phyloP scores from a whole-genome alignment of 192 early-diverging fungal species.

The Linnemannia schmuckeri region DNA sequence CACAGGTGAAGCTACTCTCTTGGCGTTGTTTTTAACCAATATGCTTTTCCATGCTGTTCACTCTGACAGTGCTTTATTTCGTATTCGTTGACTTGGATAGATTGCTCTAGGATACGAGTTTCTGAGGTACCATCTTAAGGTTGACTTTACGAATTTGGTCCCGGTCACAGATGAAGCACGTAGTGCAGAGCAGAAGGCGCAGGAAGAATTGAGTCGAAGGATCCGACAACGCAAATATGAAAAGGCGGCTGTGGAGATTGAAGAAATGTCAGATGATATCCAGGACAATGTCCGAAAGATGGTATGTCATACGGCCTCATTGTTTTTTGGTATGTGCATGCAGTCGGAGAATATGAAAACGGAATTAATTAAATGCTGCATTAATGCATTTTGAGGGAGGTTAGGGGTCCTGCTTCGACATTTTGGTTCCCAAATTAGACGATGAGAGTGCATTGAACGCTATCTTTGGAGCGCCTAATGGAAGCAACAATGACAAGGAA shows the following conservation, averaged over 20 bases:
- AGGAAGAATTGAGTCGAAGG: slow-evolving; percentile 45
- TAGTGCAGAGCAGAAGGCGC: slow-evolving; percentile 40
- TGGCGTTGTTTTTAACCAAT: not conserved
- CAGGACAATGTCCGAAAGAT: slow-evolving; percentile 59
- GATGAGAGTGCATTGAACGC: slow-evolving; percentile 44
- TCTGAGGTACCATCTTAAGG: slow-evolving; percentile 58
- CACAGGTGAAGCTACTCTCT: not conserved
- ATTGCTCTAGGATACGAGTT: slow-evolving; percentile 71
- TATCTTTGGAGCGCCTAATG: slow-evolving; percentile 45
- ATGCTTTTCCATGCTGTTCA: not conserved
- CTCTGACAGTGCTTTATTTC: not conserved
- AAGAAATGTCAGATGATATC: slow-evolving; percentile 54
- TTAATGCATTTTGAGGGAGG: not conserved
- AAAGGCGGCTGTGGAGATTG: slow-evolving; percentile 54
- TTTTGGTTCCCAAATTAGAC: slow-evolving; percentile 62
- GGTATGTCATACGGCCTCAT: slow-evolving; percentile 27
- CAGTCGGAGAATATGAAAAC: not conserved
- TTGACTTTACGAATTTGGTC: slow-evolving; percentile 49
- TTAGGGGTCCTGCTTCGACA: slow-evolving; percentile 63
- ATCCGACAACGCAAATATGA: slow-evolving; percentile 56
- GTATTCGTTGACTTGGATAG: not conserved
- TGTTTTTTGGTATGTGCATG: not conserved
- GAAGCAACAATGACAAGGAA: not conserved
- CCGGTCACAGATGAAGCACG: slow-evolving; percentile 50
- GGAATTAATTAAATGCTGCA: not conserved